Evolutionary conservation across 108 stramenopile genomes (phyloP).

Genomic region (Nitzschia sp.): DNA sequence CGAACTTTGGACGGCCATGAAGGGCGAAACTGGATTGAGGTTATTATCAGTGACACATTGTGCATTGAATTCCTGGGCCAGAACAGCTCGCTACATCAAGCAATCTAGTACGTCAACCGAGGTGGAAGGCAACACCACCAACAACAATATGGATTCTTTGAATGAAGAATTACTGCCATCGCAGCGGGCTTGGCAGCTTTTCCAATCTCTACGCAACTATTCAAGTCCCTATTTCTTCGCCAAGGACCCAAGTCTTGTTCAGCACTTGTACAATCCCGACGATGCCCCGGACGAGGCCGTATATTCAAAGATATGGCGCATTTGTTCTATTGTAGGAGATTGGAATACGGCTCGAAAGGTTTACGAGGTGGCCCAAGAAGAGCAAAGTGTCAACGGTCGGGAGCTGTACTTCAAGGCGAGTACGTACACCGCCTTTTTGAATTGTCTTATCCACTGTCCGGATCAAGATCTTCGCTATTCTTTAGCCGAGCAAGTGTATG

Average conservation of each 20-base stretch:
- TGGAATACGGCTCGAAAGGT: constrained; percentile 16
- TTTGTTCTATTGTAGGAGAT: constrained; percentile 7
- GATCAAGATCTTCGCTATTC: background rate
- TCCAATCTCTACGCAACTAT: constrained; percentile 1
- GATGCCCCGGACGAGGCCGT: constrained; percentile 6
- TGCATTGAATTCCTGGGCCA: constrained; percentile 26
- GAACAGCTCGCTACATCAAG: background rate
- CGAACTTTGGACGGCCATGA: constrained; percentile 21
- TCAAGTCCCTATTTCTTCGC: constrained; percentile 15
- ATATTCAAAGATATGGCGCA: constrained; percentile 18
- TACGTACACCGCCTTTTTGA: constrained; percentile 9
- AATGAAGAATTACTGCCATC: background rate
- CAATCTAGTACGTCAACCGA: background rate
- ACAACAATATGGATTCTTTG: background rate
- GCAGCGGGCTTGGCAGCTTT: constrained; percentile 27
- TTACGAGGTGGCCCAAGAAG: constrained; percentile 12
- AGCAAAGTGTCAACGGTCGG: background rate
- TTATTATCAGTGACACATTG: constrained; percentile 12
- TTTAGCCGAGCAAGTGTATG: background rate
- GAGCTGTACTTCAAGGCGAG: background rate
- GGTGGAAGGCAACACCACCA: background rate
- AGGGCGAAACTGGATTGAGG: background rate
- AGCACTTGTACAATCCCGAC: constrained; percentile 8
- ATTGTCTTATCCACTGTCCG: background rate
- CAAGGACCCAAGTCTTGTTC: background rate